Evolutionary conservation across 345 rosid species (phyloP).

Genomic region (Syzygium aqueum): DNA sequence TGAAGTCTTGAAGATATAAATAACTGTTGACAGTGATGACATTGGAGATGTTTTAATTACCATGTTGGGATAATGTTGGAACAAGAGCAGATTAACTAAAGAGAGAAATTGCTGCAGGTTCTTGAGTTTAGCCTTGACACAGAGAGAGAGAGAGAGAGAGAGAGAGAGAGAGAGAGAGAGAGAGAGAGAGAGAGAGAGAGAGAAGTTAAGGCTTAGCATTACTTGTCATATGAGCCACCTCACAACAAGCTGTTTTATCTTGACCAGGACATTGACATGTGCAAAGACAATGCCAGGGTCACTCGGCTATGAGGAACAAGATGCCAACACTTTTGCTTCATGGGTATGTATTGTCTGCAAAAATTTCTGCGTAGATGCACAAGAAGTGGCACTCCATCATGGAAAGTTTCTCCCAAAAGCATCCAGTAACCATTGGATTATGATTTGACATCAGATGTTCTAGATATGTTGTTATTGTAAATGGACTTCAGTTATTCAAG

Average conservation of each 20-base stretch:
- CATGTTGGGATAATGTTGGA: not conserved
- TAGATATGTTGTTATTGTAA: not conserved
- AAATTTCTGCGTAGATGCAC: not conserved
- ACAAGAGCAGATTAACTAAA: not conserved
- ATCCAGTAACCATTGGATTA: not conserved
- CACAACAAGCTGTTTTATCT: not conserved
- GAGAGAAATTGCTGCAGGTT: not conserved
- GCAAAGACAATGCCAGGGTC: conserved; percentile 47
- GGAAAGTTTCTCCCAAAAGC: not conserved
- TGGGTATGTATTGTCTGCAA: conserved; percentile 17
- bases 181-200: not conserved
- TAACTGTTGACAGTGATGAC: not conserved
- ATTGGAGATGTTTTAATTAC: not conserved
- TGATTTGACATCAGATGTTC: not conserved
- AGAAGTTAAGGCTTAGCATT: not conserved
- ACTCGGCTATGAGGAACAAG: conserved; percentile 39
- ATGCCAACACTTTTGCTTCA: conserved; percentile 45
- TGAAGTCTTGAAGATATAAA: not conserved
- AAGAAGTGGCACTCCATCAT: not conserved
- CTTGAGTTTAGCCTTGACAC: not conserved
- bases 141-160: not conserved
- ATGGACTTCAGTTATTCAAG: not conserved
- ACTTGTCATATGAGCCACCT: not conserved
- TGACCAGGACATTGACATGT: conserved; percentile 28
- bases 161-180: not conserved